Base-by-base conservation (phyloP, 768 basidiomycete genomes). In the Lactarius hatsudake region DNA sequence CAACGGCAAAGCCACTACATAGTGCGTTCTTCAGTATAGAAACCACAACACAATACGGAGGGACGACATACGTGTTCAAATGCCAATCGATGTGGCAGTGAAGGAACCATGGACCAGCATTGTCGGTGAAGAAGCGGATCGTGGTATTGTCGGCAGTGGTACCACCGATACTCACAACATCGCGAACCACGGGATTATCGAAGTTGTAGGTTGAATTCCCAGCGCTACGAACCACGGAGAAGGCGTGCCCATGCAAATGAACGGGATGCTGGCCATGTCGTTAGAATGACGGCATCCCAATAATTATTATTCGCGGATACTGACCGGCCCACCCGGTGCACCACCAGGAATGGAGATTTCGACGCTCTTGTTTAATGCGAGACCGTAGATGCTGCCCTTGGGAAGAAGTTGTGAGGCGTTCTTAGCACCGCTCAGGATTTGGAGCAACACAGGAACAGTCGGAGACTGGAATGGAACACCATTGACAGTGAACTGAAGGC, bases 61-160 rank as follows among this genome's bases (percentile, higher is more conserved):
- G 13, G 4, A 53, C 13, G 15, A 26, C 51, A 6, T 13, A 53
- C 51, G 51, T 15, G 12, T 53, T 53, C 15, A 53, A 53, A n/a
- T 53, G 51, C 51, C 51, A 53, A 53, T 53, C 51, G 12, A 53
- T 53, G 26, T 53, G 51, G 26, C 51, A 53, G 51, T 53, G 51
- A 13, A 53, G 13, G 26, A 53, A 53, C 51, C 51, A 53, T 3
- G 51, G 51, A 26, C 51, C 51, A 28, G 51, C 26, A 53, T 53
- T 53, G 51, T 53, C 51, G 23, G 51, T 53, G 26, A 53, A 53
- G 51, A 53, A 53, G 13, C 51, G 51, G 26, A 53, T 53, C 26
- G 51, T 53, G 26, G 23, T n/a, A 23, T 53, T 53, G 26, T 53
- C 51, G 26, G 13, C 26, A 15, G 13, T n/a, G n/a, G 0, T n/a